Percentiles rank a stretch among this genome's conserved stretches.
Evolutionary conservation across 2,329 filamentous ascomycete genomes (phyloP).

Genomic region (Aureobasidium sp.): DNA sequence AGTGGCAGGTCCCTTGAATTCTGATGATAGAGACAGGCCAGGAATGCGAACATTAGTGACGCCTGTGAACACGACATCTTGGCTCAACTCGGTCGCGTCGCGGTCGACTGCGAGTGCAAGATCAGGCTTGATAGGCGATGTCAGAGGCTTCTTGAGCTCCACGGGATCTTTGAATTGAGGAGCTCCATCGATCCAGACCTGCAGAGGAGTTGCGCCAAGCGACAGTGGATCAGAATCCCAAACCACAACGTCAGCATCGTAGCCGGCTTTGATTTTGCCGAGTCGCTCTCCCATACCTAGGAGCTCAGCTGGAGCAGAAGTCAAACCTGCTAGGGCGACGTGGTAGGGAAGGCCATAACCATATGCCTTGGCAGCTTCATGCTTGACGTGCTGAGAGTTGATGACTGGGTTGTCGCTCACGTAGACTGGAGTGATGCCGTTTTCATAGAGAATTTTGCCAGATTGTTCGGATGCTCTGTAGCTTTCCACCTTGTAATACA

Average conservation of each 20-base stretch:
- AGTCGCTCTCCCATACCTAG: constrained; percentile 35
- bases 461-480: constrained; percentile 60
- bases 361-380: constrained; percentile 46
- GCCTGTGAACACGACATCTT: constrained; percentile 50
- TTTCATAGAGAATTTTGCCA: constrained; percentile 59
- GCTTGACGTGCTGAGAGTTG: constrained; percentile 63
- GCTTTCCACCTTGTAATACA: constrained; percentile 64
- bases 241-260: constrained; percentile 38
- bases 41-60: constrained; percentile 47
- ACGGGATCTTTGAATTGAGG: constrained; percentile 46
- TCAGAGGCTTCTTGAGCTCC: constrained; percentile 46
- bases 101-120: constrained; percentile 36
- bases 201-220: constrained; percentile 34
- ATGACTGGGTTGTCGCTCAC: constrained; percentile 66
- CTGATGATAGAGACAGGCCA: constrained; percentile 23
- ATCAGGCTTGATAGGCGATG: constrained; percentile 36
- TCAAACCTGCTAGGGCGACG: constrained; percentile 35
- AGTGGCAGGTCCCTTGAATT: constrained; percentile 26
- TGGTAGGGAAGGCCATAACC: constrained; percentile 36
- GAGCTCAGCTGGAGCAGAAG: constrained; percentile 34
- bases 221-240: constrained; percentile 39
- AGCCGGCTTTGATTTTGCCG: constrained; percentile 35
- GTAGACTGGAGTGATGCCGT: constrained; percentile 58
- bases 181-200: constrained; percentile 39
- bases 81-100: constrained; percentile 26